A percentile compares a stretch with the other conserved stretches of the same genome.
Evolutionary conservation across 306 rosid genomes (phyloP).

Genomic region (Psophocarpus tetragonolobus): DNA sequence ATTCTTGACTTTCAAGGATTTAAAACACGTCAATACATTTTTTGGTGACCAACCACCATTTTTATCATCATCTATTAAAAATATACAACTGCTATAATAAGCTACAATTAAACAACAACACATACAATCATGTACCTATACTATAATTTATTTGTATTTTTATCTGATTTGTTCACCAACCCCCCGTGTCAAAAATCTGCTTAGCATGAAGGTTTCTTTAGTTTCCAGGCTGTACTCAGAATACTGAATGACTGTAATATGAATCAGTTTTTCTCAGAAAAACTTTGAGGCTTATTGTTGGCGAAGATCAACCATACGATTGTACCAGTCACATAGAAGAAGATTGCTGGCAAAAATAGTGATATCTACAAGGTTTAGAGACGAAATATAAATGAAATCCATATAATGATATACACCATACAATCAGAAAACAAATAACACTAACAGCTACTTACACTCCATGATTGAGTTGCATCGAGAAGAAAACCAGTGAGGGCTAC

Average conservation of each 20-base stretch:
- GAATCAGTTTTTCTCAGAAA: constrained; percentile 59
- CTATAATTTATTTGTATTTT: constrained; percentile 36
- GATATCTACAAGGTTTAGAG: constrained; percentile 62
- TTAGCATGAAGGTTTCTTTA: constrained; percentile 24
- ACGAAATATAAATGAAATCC: constrained; percentile 21
- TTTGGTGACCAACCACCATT: constrained; percentile 39
- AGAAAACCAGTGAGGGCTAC: constrained; percentile 94
- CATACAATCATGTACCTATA: constrained; percentile 27
- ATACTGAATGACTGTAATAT: constrained; percentile 16
- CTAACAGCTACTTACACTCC: constrained; percentile 78
- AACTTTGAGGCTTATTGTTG: constrained; percentile 90
- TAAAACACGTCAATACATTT: constrained; percentile 17
- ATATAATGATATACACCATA: neutral
- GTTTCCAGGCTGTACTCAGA: constrained; percentile 37
- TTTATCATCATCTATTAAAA: constrained; percentile 30
- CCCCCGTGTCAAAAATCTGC: constrained; percentile 32
- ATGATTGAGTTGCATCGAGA: constrained; percentile 93
- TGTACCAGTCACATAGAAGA: constrained; percentile 93
- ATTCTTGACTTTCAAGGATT: constrained; percentile 38
- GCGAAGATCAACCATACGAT: constrained; percentile 82
- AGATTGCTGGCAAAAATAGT: constrained; percentile 85
- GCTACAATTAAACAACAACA: neutral
- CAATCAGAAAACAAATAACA: neutral
- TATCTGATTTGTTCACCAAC: constrained; percentile 10
- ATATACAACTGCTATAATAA: constrained; percentile 27